phyloP scores from a whole-genome alignment of 1,139 yeast species.

The Candida tetrigidarum region DNA sequence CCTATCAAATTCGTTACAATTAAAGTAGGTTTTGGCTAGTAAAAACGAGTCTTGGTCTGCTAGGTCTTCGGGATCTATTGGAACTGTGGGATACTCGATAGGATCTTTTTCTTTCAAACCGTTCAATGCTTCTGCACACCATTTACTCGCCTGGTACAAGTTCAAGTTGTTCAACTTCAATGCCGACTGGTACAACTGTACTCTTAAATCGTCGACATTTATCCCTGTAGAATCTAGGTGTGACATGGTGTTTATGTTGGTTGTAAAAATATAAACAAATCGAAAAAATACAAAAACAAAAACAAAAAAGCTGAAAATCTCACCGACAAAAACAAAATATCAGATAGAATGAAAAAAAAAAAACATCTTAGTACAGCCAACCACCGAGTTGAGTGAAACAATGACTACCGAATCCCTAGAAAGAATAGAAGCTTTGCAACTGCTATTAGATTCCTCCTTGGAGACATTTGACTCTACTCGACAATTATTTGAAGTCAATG shows the following conservation, averaged over 20 bases:
- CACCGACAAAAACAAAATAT: no score
- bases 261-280: conserved; percentile 3
- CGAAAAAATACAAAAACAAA: not conserved
- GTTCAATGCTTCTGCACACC: conserved; percentile 81
- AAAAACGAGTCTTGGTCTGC: conserved; percentile 39
- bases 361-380: not conserved
- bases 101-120: conserved; percentile 27
- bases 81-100: conserved; percentile 7
- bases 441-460: conserved; percentile 11
- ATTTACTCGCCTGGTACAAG: conserved; percentile 72
- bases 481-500: conserved; percentile 17
- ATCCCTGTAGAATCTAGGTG: conserved; percentile 9
- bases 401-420: conserved; percentile 4
- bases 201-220: conserved; percentile 21
- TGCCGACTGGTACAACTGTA: conserved; percentile 30
- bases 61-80: conserved; percentile 31
- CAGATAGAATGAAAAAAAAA: no score
- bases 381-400: not conserved
- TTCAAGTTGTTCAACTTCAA: conserved; percentile 44
- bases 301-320: not conserved
- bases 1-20: conserved; percentile 84
- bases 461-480: conserved; percentile 21
- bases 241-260: no score
- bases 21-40: conserved; percentile 77
- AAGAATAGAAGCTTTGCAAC: conserved; percentile 7